Evolutionary conservation across 179 eudicot genomes (phyloP).

Genomic region (Camellia oleifera): DNA sequence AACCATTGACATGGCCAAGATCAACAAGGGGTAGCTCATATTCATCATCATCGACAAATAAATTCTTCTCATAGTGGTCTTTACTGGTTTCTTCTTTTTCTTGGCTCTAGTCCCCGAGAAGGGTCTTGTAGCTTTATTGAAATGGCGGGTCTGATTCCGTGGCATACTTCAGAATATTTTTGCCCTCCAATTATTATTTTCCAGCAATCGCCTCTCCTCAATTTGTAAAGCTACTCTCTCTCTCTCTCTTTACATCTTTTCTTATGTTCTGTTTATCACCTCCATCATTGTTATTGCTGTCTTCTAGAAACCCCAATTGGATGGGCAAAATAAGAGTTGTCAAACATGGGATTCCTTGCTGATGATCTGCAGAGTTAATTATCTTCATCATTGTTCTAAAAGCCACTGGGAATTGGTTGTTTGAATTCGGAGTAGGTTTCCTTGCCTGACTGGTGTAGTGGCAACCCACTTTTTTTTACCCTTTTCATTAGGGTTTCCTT

Average conservation of each 20-base stretch:
- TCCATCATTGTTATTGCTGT: background rate
- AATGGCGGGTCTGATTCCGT: too few relatives aligned
- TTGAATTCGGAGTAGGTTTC: background rate
- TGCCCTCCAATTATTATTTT: too few relatives aligned
- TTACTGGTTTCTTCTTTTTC: too few relatives aligned
- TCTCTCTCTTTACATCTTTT: background rate
- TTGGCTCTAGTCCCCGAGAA: too few relatives aligned
- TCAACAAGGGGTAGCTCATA: too few relatives aligned
- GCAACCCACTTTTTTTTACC: background rate
- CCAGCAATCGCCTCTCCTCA: too few relatives aligned
- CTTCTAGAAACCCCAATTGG: background rate
- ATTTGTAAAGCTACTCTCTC: background rate
- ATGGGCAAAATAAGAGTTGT: background rate
- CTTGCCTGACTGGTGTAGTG: background rate
- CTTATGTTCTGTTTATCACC: background rate
- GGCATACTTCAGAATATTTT: too few relatives aligned
- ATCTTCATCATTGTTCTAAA: background rate
- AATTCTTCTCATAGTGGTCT: too few relatives aligned
- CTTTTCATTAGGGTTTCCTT: background rate
- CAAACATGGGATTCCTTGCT: background rate
- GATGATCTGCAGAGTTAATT: background rate
- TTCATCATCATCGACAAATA: too few relatives aligned
- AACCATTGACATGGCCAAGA: too few relatives aligned
- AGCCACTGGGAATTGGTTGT: background rate
- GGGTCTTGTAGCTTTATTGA: too few relatives aligned